A percentile compares a stretch with the other conserved stretches of the same genome.
These are phyloP conservation scores for Leccinum obscurum DNA, from an alignment of 768 basidiomycete genomes.

Conservation along the genomic window DNA sequence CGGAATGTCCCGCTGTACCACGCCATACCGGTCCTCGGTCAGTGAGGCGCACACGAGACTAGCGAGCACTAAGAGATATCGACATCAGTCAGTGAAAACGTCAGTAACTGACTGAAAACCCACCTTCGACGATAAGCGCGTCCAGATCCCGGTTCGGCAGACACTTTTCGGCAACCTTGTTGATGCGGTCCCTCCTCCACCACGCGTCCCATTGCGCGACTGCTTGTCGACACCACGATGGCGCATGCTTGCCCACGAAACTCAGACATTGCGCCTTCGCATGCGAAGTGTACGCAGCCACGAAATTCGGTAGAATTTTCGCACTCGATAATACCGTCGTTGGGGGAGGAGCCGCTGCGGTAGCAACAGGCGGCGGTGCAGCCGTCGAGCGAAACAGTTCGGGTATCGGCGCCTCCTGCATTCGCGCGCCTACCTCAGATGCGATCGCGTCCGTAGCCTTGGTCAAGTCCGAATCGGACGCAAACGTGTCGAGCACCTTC, in stretches of 20 bases:
- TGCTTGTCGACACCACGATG: conserved; percentile 31
- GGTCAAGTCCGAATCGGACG: conserved; percentile 58
- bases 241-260: conserved; percentile 29
- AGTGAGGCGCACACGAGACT: conserved; percentile 71
- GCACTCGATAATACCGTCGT: not conserved
- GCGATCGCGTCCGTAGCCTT: conserved; percentile 51
- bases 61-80: conserved; percentile 45
- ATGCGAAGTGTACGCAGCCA: not conserved
- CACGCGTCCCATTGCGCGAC: conserved; percentile 37
- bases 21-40: conserved; percentile 77
- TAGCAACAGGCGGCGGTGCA: conserved; percentile 11
- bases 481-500: conserved; percentile 54
- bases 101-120: not conserved
- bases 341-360: conserved; percentile 9
- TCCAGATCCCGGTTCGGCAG: conserved; percentile 66
- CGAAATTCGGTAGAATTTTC: not conserved
- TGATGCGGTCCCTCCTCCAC: conserved; percentile 59
- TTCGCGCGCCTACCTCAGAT: conserved; percentile 27
- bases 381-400: conserved; percentile 50
- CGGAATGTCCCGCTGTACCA: conserved; percentile 84
- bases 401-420: conserved; percentile 40
- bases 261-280: conserved; percentile 8
- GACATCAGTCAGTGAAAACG: not conserved
- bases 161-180: conserved; percentile 51
- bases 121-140: conserved; percentile 62